Evolutionary conservation across 441 rosid genomes (phyloP).

Genomic region (Arabidopsis hybrid): DNA sequence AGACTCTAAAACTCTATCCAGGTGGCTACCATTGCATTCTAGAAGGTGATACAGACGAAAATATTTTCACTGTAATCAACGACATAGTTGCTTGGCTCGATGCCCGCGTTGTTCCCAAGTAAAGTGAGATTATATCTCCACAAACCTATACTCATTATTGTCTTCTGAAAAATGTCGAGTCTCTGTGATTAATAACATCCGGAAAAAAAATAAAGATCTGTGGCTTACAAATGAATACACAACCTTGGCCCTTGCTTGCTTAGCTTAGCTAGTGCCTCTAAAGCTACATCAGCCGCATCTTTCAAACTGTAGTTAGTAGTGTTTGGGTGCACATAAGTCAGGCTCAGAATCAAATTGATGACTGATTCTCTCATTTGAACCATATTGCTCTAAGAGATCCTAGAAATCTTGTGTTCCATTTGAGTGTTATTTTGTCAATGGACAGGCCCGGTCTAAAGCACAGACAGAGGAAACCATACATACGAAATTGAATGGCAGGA

Average conservation of each 20-base stretch:
- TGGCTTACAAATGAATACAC: not conserved
- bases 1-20: slow-evolving; percentile 83
- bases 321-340: slow-evolving; percentile 51
- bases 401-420: not conserved
- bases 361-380: slow-evolving; percentile 42
- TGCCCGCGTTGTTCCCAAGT: slow-evolving; percentile 48
- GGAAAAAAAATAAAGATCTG: not conserved
- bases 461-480: not conserved
- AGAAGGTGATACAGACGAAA: slow-evolving; percentile 89
- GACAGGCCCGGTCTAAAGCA: not conserved
- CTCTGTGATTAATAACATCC: not conserved
- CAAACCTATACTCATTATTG: not conserved
- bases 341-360: slow-evolving; percentile 48
- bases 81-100: slow-evolving; percentile 87
- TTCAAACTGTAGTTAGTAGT: not conserved
- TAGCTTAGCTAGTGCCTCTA: slow-evolving; percentile 18
- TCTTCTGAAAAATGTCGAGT: not conserved
- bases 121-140: slow-evolving; percentile 21
- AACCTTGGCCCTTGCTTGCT: slow-evolving; percentile 11
- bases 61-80: slow-evolving; percentile 59
- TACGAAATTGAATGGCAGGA: not conserved
- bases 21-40: slow-evolving; percentile 90
- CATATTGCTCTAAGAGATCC: not conserved
- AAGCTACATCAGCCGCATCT: not conserved
- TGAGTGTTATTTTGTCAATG: not conserved